A percentile compares a stretch with the other conserved stretches of the same genome.
These are phyloP conservation scores for Diutina neorugosa DNA, from an alignment of 1,139 yeast genomes.

Conservation along the genomic window DNA sequence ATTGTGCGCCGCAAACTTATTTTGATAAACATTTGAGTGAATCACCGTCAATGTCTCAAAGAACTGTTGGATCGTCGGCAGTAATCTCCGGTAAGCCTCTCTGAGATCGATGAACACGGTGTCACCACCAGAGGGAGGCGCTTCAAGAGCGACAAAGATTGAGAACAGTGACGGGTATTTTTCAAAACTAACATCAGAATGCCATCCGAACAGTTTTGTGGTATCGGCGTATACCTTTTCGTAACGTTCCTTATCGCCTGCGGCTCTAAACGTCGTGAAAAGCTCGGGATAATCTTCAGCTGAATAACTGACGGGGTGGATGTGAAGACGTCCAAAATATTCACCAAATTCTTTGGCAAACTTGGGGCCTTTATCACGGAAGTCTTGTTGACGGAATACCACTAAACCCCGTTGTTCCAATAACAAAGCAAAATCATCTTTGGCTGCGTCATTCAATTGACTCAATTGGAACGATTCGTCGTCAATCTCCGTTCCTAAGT, in stretches of 20 bases:
- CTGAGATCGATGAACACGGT: slow-evolving; percentile 1
- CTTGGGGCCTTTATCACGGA: background rate
- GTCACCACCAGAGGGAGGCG: slow-evolving; percentile 3
- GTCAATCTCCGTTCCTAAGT: background rate
- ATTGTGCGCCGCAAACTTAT: background rate
- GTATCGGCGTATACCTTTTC: background rate
- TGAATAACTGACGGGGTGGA: background rate
- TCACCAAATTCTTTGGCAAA: background rate
- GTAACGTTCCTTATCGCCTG: background rate
- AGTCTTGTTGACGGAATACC: slow-evolving; percentile 2
- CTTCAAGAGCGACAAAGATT: background rate
- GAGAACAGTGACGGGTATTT: background rate
- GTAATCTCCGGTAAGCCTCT: slow-evolving; percentile 2
- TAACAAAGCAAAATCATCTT: background rate
- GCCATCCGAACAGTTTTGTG: background rate
- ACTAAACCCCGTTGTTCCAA: background rate
- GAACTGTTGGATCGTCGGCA: background rate
- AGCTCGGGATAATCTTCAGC: background rate
- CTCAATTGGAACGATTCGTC: slow-evolving; percentile 2
- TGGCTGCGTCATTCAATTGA: background rate
- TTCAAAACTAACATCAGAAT: slow-evolving; percentile 2
- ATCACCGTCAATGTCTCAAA: background rate
- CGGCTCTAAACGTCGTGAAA: background rate
- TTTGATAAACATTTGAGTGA: slow-evolving; percentile 1
- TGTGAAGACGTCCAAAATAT: background rate